Base-by-base conservation (phyloP, 2,329 filamentous ascomycete species). In the Ceratocystis papillata region DNA sequence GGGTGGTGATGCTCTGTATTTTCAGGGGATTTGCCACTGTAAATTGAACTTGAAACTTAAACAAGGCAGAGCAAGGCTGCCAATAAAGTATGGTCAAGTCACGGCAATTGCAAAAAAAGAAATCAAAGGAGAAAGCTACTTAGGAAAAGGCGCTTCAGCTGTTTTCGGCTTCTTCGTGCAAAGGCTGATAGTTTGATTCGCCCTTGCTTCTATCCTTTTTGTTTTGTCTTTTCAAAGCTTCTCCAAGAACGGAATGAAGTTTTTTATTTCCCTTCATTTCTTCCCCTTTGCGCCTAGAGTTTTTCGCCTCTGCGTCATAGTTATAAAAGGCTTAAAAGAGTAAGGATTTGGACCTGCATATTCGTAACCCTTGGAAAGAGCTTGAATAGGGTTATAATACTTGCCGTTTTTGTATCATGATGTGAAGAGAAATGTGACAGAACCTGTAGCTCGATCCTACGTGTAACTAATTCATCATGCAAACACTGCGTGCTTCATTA, bases 241-340 rank as follows among this genome's bases (percentile, higher is more conserved):
- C 55, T 59, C 55, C 55, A 59, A 59, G 28, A 33, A 5, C 55
- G 55, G 55, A 33, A 59, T 33, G 17, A 37, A 57, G 53, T 25
- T 57, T 57, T 37, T 59, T 37, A 4, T 37, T 37, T 59, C 37
- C 33, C 5, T 28, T 55, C 5, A 1, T 20, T 25, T 53, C 10
- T 15, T 28, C 48, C 25, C 8, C n/a, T 53, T 28, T 25, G 48
- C 48, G 48, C 20, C 15, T 25, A 28, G 8, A 25, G 37, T 53
- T 53, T 53, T 53, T 59, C 28, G 55, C 55, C 55, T n/a, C 55
- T 33, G 55, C 28, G 55, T 59, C 55, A 59, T 59, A 37, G 55
- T 20, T 59, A 12, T 37, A 10, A 57, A 25, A 10, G 48, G 22
- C 48, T 53, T 15, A 20, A 12, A 20, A 25, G 22, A 6, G 17